Evolutionary conservation across 306 rosid species (phyloP).

Genomic region (Quercus rubra): DNA sequence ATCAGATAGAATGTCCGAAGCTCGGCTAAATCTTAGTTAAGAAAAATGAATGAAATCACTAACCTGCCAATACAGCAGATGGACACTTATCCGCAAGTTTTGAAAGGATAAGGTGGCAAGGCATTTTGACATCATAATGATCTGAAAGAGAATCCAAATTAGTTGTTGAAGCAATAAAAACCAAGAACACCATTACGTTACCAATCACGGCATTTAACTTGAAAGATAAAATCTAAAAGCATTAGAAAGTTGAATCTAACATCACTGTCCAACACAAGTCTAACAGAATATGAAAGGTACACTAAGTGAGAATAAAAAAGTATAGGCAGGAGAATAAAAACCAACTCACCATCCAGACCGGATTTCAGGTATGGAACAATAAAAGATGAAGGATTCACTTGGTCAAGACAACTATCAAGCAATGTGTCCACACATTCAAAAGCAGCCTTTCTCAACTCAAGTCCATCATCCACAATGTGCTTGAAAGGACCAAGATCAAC

Average conservation of each 20-base stretch:
- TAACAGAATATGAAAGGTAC: neutral
- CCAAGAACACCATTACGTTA: neutral
- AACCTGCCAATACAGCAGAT: conserved; percentile 93
- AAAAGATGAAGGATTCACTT: conserved; percentile 97
- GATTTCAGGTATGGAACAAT: conserved; percentile 94
- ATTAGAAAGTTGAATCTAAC: no score
- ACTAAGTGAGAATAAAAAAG: neutral
- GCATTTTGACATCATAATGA: conserved; percentile 99
- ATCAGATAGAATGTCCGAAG: conserved; percentile 1
- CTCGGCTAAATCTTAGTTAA: neutral
- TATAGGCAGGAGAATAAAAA: neutral
- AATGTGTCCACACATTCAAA: conserved; percentile 97
- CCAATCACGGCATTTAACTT: no score
- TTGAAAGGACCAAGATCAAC: conserved; percentile 99
- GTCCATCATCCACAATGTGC: conserved; percentile 99
- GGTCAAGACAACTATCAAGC: conserved; percentile 98
- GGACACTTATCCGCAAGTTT: conserved; percentile 97
- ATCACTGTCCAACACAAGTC: neutral
- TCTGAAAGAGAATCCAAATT: conserved; percentile 41
- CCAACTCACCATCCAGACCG: conserved; percentile 89
- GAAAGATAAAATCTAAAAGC: no score
- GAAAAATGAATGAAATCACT: conserved; percentile 21
- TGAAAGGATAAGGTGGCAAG: conserved; percentile 97
- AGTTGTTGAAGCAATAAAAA: neutral
- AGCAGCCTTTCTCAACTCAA: conserved; percentile 99